A percentile compares a stretch with the other conserved stretches of the same genome.
phyloP scores from a whole-genome alignment of 345 rosid species.

The Diplotaxis tenuifolia region DNA sequence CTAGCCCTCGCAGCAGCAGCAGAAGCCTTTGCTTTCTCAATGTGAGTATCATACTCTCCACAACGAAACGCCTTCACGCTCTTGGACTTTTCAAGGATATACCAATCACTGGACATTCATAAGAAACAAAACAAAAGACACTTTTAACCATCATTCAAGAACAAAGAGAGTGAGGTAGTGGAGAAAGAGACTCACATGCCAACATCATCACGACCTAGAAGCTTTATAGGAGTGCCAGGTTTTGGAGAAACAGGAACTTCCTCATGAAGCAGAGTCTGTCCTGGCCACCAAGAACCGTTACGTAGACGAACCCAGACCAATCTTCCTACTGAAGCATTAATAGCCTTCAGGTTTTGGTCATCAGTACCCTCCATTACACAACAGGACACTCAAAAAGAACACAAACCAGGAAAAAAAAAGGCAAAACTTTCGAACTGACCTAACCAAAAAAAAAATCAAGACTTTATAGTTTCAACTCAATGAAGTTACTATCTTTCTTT shows the following conservation, averaged over 20 bases:
- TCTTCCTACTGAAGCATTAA: conserved; percentile 84
- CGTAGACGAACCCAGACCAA: conserved; percentile 98
- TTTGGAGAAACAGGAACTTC: conserved; percentile 75
- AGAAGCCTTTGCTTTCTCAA: conserved; percentile 81
- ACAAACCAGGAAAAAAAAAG: neutral
- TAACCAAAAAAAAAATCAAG: conserved; percentile 19
- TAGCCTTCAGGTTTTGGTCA: conserved; percentile 54
- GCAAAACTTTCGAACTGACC: conserved; percentile 20
- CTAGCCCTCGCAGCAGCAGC: conserved; percentile 56
- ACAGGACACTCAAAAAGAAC: conserved; percentile 30
- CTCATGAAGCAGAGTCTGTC: conserved; percentile 69
- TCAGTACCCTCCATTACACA: conserved; percentile 70
- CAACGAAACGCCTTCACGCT: conserved; percentile 96
- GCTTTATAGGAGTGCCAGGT: conserved; percentile 95
- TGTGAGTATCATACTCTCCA: conserved; percentile 83
- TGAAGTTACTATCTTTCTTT: conserved; percentile 23
- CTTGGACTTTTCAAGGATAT: conserved; percentile 90
- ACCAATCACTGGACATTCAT: conserved; percentile 98
- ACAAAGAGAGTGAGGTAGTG: neutral
- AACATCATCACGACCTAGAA: conserved; percentile 94
- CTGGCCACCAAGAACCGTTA: conserved; percentile 99
- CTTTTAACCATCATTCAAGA: neutral
- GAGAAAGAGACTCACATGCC: conserved; percentile 63
- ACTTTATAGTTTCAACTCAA: conserved; percentile 17
- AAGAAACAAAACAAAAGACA: neutral